phyloP scores from a whole-genome alignment of 108 stramenopile genomes.

The Discostella stelligeroides region DNA sequence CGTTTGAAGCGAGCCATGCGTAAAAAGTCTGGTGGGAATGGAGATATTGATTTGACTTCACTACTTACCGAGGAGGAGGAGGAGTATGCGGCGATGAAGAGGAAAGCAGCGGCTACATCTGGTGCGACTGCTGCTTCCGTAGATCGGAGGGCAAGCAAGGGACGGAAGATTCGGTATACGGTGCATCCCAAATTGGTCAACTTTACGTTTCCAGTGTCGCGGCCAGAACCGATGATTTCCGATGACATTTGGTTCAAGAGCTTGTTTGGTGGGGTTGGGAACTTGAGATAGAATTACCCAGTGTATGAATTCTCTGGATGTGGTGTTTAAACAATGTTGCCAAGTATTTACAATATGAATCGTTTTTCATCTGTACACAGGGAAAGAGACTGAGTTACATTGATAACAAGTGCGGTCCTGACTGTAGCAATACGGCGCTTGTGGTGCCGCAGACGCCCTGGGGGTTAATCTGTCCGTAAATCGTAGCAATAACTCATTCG shows the following conservation, averaged over 20 bases:
- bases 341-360: too few species aligned
- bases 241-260: conserved; percentile 84
- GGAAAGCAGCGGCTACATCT: conserved; percentile 2
- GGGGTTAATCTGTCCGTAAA: too few species aligned
- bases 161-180: conserved; percentile 91
- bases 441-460: too few species aligned
- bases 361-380: too few species aligned
- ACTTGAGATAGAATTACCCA: not conserved
- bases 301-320: too few species aligned
- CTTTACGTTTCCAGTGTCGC: conserved; percentile 89
- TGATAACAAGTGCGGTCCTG: too few species aligned
- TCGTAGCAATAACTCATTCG: too few species aligned
- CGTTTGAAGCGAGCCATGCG: conserved; percentile 45
- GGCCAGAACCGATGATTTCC: conserved; percentile 59
- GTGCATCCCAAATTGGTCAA: conserved; percentile 91
- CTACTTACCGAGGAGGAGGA: conserved; percentile 6
- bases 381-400: too few species aligned
- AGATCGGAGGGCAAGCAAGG: conserved; percentile 93
- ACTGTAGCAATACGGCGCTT: too few species aligned
- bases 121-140: conserved; percentile 47
- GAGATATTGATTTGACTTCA: conserved; percentile 25
- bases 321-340: too few species aligned
- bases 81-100: conserved; percentile 2
- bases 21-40: conserved; percentile 45
- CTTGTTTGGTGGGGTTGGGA: conserved; percentile 78